These are phyloP conservation scores for Aspergillus tanneri DNA, from an alignment of 2,329 filamentous ascomycete species.

Conservation along the genomic window DNA sequence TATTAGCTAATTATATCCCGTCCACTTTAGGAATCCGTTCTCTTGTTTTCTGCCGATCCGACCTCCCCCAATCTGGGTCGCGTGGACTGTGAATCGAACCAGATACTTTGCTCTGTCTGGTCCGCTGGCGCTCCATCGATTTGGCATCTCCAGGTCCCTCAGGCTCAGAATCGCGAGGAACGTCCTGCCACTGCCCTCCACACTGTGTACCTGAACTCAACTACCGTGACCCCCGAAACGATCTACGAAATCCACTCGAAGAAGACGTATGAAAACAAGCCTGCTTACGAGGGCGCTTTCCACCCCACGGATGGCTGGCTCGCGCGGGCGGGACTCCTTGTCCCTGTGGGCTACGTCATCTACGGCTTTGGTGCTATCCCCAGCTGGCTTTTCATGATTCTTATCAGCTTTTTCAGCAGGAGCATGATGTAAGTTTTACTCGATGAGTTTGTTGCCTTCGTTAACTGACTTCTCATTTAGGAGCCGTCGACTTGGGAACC, in stretches of 20 bases:
- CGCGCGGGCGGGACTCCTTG: constrained; percentile 52
- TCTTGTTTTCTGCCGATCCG: constrained; percentile 54
- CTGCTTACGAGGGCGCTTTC: constrained; percentile 57
- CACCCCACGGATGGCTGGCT: constrained; percentile 62
- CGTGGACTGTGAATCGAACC: constrained; percentile 60
- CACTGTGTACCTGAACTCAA: constrained; percentile 57
- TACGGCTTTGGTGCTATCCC: constrained; percentile 59
- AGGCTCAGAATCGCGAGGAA: constrained; percentile 53
- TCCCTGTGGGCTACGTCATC: constrained; percentile 57
- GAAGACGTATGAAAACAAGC: constrained; percentile 54
- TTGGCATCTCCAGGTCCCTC: constrained; percentile 58
- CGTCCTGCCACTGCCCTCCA: constrained; percentile 54
- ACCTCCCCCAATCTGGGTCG: constrained; percentile 57
- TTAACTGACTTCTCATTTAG: constrained; percentile 18
- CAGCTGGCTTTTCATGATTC: constrained; percentile 65
- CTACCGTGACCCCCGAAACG: constrained; percentile 55
- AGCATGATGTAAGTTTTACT: constrained; percentile 57
- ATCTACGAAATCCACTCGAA: constrained; percentile 58
- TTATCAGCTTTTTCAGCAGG: constrained; percentile 60
- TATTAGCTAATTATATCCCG: constrained; percentile 12
- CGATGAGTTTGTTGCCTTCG: not conserved
- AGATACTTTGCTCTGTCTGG: constrained; percentile 62
- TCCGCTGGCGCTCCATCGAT: constrained; percentile 56
- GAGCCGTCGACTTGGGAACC: constrained; percentile 31
- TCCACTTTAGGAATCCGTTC: constrained; percentile 49